These are phyloP conservation scores for Psidium friedrichsthalianum DNA, from an alignment of 345 rosid genomes.

Conservation along the genomic window DNA sequence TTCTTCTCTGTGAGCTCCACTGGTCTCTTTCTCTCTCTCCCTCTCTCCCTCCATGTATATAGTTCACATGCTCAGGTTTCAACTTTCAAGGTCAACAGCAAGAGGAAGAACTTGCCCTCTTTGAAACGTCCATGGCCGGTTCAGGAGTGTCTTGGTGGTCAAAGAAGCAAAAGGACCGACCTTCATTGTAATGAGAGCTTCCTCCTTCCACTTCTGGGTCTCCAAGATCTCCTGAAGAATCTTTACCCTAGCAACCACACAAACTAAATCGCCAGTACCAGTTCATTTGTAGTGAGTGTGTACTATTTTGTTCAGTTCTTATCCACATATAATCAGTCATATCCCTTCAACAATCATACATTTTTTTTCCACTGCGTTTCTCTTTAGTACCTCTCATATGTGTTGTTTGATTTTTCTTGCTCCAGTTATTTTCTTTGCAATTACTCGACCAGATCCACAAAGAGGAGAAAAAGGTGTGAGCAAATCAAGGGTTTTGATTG, in stretches of 20 bases:
- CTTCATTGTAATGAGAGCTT: neutral
- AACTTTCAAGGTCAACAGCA: constrained; percentile 7
- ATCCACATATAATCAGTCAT: neutral
- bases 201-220: neutral
- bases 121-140: constrained; percentile 1
- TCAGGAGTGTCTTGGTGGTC: neutral
- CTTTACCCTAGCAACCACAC: neutral
- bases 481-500: neutral
- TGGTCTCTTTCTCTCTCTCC: neutral
- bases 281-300: neutral
- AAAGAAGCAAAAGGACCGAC: constrained; percentile 5
- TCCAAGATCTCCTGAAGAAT: neutral
- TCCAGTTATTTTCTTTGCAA: neutral
- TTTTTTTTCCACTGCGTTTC: neutral
- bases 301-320: neutral
- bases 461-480: neutral
- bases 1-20: neutral
- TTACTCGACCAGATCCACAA: neutral
- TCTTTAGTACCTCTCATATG: neutral
- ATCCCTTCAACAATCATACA: neutral
- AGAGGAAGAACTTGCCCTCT: neutral
- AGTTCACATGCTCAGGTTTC: neutral
- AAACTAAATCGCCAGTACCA: neutral
- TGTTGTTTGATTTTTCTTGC: neutral
- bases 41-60: neutral